Percentiles rank a stretch among this genome's conserved stretches.
Evolutionary conservation across 176 grass and related monocot genomes (phyloP).

Genomic region (Aegilops longissima): DNA sequence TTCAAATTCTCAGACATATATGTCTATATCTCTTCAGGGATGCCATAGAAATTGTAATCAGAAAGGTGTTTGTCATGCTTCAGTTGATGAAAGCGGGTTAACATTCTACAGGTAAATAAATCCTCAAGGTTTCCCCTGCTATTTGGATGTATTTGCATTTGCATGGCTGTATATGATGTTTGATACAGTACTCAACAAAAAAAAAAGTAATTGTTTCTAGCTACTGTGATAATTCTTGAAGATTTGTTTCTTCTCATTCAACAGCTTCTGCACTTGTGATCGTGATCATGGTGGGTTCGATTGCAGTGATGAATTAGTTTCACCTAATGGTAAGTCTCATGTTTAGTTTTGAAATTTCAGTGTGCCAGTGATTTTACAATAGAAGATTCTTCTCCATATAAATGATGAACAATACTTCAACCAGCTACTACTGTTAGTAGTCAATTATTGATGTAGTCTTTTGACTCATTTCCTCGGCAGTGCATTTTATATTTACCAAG

Average conservation of each 20-base stretch:
- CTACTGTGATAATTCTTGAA: background rate
- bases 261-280: conserved; percentile 86
- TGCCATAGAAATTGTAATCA: conserved; percentile 82
- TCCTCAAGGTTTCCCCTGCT: conserved; percentile 12
- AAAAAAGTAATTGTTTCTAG: background rate
- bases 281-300: conserved; percentile 98
- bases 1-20: conserved; percentile 47
- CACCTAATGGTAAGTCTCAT: conserved; percentile 63
- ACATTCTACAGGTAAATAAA: conserved; percentile 90
- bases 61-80: conserved; percentile 72
- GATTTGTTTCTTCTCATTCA: conserved; percentile 33
- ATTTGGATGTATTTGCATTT: background rate
- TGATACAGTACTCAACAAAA: conserved; percentile 12
- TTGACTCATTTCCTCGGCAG: background rate
- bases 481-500: background rate
- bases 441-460: conserved; percentile 3
- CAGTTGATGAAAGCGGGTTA: conserved; percentile 84
- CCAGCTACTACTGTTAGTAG: background rate
- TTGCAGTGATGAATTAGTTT: conserved; percentile 87
- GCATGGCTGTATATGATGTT: conserved; percentile 19
- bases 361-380: background rate
- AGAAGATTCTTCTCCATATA: background rate
- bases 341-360: conserved; percentile 23
- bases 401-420: conserved; percentile 9
- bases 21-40: conserved; percentile 83